Conservation (phyloP, 1,284 basidiomycete genomes). For the Blastosporella zonata region DNA sequence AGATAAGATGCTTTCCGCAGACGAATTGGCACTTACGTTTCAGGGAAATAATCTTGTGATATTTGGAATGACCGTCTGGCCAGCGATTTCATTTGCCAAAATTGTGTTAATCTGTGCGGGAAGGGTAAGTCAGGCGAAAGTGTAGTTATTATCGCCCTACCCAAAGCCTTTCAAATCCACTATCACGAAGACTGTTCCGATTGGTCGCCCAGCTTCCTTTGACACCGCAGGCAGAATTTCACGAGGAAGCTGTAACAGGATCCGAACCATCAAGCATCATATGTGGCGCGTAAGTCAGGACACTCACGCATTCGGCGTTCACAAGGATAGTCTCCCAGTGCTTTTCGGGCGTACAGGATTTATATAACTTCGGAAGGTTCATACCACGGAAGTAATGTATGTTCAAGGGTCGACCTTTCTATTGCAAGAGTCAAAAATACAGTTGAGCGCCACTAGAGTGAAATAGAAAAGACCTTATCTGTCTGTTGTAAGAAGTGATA, state of each 20-base stretch:
- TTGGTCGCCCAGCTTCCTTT: conserved; percentile 44
- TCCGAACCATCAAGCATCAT: neutral
- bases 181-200: conserved; percentile 58
- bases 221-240: conserved; percentile 67
- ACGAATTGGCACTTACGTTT: conserved; percentile 48
- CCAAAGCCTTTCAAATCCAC: conserved; percentile 68
- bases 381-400: conserved; percentile 60
- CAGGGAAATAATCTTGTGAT: conserved; percentile 74
- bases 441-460: neutral
- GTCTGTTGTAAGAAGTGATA: conserved; percentile 35
- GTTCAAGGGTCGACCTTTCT: conserved; percentile 70
- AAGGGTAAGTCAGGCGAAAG: conserved; percentile 1
- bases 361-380: conserved; percentile 59
- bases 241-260: conserved; percentile 39
- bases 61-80: conserved; percentile 61
- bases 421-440: conserved; percentile 8
- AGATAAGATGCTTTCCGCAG: neutral
- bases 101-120: conserved; percentile 57
- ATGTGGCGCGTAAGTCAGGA: neutral
- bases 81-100: conserved; percentile 71
- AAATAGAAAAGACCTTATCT: conserved; percentile 46
- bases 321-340: conserved; percentile 65
- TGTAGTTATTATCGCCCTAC: conserved; percentile 32
- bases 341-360: conserved; percentile 54
- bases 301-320: conserved; percentile 49